A percentile compares a stretch with the other conserved stretches of the same genome.
These are phyloP conservation scores for Pythium oligandrum DNA, from an alignment of 352 stramenopile species.

Conservation along the genomic window DNA sequence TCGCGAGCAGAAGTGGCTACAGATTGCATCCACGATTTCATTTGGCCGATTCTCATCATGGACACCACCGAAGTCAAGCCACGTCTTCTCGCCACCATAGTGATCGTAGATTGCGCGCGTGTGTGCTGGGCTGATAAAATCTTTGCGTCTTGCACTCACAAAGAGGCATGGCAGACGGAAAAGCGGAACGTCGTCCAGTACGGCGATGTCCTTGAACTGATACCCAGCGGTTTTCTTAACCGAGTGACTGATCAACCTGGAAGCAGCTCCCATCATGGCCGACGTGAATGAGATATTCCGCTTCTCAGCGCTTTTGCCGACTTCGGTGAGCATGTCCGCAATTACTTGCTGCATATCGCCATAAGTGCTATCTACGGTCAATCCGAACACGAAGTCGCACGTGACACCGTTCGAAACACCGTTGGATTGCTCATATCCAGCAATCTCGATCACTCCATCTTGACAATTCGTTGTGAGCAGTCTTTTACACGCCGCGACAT, in stretches of 20 bases:
- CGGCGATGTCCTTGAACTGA: conserved; percentile 40
- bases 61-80: conserved; percentile 43
- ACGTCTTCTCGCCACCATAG: conserved; percentile 60
- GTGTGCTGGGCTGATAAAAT: conserved; percentile 68
- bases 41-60: conserved; percentile 61
- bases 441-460: conserved; percentile 16
- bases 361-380: conserved; percentile 60
- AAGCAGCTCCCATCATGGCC: conserved; percentile 56
- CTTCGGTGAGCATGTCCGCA: conserved; percentile 65
- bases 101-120: conserved; percentile 40
- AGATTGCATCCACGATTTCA: conserved; percentile 35
- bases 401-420: conserved; percentile 1
- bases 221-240: conserved; percentile 62
- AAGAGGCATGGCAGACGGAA: conserved; percentile 60
- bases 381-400: conserved; percentile 46
- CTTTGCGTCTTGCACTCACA: conserved; percentile 59
- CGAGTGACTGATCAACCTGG: conserved; percentile 64
- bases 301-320: conserved; percentile 65
- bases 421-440: conserved; percentile 17
- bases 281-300: conserved; percentile 58
- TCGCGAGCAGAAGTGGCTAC: conserved; percentile 7
- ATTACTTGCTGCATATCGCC: conserved; percentile 77
- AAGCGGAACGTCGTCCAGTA: conserved; percentile 35
- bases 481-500: conserved; percentile 24
- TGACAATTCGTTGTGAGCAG: conserved; percentile 26